These are phyloP conservation scores for Serpula lacrymans DNA, from an alignment of 768 basidiomycete genomes.

Conservation along the genomic window DNA sequence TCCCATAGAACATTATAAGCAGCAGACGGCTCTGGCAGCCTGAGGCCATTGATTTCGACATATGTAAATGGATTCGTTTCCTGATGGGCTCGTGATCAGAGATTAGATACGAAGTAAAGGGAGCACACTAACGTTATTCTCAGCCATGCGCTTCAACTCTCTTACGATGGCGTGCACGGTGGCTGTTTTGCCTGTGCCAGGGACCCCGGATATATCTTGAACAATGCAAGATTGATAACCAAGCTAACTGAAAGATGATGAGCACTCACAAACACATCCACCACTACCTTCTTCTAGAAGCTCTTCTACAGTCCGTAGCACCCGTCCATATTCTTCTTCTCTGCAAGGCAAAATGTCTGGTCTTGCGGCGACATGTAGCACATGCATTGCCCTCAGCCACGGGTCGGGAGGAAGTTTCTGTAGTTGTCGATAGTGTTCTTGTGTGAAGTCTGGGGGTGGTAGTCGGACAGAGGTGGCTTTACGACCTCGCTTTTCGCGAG, in stretches of 20 bases:
- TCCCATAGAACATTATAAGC: conserved; percentile 94
- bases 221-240: not conserved
- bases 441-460: conserved; percentile 31
- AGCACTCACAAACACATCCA: conserved; percentile 84
- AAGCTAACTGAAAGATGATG: not conserved
- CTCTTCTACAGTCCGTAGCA: conserved; percentile 75
- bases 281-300: conserved; percentile 90
- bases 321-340: conserved; percentile 76
- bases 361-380: conserved; percentile 88
- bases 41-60: conserved; percentile 96
- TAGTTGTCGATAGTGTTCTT: conserved; percentile 36
- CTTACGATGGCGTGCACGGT: conserved; percentile 93
- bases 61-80: conserved; percentile 94
- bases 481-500: conserved; percentile 37
- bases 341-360: conserved; percentile 89
- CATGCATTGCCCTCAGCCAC: conserved; percentile 85
- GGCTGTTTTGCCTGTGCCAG: conserved; percentile 98
- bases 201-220: conserved; percentile 94
- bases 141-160: conserved; percentile 86
- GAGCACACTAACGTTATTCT: conserved; percentile 55
- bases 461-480: conserved; percentile 28
- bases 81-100: conserved; percentile 35
- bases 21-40: conserved; percentile 87
- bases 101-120: not conserved
- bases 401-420: conserved; percentile 66